Base-by-base conservation (phyloP, 768 basidiomycete species). In the Antrodiella citrinella region DNA sequence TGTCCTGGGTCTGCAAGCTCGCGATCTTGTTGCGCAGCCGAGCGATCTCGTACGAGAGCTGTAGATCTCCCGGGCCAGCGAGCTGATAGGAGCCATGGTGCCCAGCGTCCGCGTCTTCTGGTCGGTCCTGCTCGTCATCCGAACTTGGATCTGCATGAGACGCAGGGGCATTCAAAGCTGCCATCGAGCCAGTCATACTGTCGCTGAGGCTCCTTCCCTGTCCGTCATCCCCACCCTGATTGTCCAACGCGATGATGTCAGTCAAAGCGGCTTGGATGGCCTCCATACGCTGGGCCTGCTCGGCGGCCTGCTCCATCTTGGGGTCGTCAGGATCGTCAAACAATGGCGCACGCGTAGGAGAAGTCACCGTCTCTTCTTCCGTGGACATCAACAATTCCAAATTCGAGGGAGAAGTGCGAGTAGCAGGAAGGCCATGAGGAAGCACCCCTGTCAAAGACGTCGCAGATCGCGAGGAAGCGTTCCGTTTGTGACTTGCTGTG, bases 221-320 rank as follows among this genome's bases (percentile, higher is more conserved):
- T 2, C 50, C 45, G 38, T 43, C 48, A 35, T 35, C 30, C 48
- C 1, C 45, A 39, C 1, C 51, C 48, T 78, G 75, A 35, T 82
- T 75, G 54, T 95, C 90, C 38, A 86, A 73, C 2, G 91, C 91
- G 60, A 99, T 93, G 63, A 99, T 97, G 62, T 95, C 91, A 9
- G 90, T 93, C 54, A 99, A 71, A 3, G 96, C 96, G 5, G 93
- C 93, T 59, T 93, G 92, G 18, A 98, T 96, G 2, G 95, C 94
- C 59, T 93, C 91, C 81, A 98, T 96, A 35, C 91, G 76, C 57
- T 86, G 76, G 47, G 86, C 79, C 64, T 95, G 71, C 15, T 69
- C 86, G 44, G 79, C 81, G 44, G 84, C 81, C 54, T 69, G 69
- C 52, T 73, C 78, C 52, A 53, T 67, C 51, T 59, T 62, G 2